Evolutionary conservation across 1,284 basidiomycete genomes (phyloP).

Genomic region (Apiotrichum sp.): DNA sequence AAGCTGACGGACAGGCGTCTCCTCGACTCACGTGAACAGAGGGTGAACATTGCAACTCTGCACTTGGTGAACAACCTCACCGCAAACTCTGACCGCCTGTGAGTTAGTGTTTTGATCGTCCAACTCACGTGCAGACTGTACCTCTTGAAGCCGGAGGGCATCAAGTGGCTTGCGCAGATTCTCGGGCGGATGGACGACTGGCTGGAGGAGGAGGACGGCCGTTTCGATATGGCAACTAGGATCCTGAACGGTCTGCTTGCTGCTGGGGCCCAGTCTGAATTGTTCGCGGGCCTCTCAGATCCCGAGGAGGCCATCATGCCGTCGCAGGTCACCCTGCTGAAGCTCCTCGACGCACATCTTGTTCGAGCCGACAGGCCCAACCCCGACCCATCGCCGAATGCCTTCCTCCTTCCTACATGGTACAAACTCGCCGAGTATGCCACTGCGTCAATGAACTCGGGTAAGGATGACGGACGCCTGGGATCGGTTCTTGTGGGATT

Average conservation of each 20-base stretch:
- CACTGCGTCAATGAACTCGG: slow-evolving; percentile 19
- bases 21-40: slow-evolving; percentile 60
- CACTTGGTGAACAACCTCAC: slow-evolving; percentile 69
- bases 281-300: slow-evolving; percentile 10
- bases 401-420: slow-evolving; percentile 23
- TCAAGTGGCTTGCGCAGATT: slow-evolving; percentile 48
- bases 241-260: slow-evolving; percentile 49
- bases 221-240: slow-evolving; percentile 68
- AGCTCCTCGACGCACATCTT: slow-evolving; percentile 73
- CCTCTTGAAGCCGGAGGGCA: slow-evolving; percentile 18
- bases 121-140: background rate
- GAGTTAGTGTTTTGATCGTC: slow-evolving; percentile 34
- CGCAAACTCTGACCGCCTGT: slow-evolving; percentile 58
- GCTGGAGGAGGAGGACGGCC: slow-evolving; percentile 57
- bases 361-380: slow-evolving; percentile 25
- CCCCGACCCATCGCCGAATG: slow-evolving; percentile 5
- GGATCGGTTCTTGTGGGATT: slow-evolving; percentile 67
- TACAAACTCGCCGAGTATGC: slow-evolving; percentile 23
- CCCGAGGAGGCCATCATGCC: slow-evolving; percentile 67
- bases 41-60: slow-evolving; percentile 58
- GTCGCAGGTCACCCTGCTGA: slow-evolving; percentile 75
- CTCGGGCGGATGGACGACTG: slow-evolving; percentile 55
- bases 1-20: slow-evolving; percentile 55
- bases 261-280: slow-evolving; percentile 30
- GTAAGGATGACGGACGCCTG: slow-evolving; percentile 36